Evolutionary conservation across 768 basidiomycete species (phyloP).

Genomic region (Lentinula sp.): DNA sequence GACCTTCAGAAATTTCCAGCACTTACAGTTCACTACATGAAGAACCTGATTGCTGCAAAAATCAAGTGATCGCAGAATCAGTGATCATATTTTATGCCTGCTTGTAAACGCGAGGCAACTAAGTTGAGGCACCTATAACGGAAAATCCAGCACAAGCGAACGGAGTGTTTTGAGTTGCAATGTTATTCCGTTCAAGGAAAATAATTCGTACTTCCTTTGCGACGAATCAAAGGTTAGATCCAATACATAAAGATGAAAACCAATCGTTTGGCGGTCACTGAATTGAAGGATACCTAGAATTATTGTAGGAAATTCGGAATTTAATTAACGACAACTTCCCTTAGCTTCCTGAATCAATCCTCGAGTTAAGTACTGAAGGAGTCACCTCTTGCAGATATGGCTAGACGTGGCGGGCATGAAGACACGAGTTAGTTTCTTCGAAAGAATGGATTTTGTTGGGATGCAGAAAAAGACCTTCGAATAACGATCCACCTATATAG

Average conservation of each 20-base stretch:
- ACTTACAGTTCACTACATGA: neutral
- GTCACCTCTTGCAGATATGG: neutral
- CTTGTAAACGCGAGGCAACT: slow-evolving; percentile 3
- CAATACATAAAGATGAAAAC: neutral
- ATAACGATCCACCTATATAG: no score
- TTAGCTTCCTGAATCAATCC: neutral
- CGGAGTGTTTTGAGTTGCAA: slow-evolving; percentile 5
- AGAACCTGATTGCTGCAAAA: neutral
- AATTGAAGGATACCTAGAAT: neutral
- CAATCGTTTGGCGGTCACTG: neutral
- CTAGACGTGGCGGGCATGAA: neutral
- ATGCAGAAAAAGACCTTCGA: no score
- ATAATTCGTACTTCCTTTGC: neutral
- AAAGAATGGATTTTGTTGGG: neutral
- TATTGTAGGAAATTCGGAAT: neutral
- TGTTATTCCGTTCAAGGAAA: neutral
- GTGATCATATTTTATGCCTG: neutral
- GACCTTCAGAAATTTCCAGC: neutral
- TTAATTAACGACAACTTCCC: neutral
- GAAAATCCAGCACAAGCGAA: neutral
- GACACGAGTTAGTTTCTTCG: neutral
- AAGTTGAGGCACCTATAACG: neutral
- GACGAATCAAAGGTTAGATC: neutral
- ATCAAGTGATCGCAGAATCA: neutral
- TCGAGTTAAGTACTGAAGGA: no score